Evolutionary conservation across 2,329 filamentous ascomycete species (phyloP).

Genomic region (Hymenoscyphus salicellus): DNA sequence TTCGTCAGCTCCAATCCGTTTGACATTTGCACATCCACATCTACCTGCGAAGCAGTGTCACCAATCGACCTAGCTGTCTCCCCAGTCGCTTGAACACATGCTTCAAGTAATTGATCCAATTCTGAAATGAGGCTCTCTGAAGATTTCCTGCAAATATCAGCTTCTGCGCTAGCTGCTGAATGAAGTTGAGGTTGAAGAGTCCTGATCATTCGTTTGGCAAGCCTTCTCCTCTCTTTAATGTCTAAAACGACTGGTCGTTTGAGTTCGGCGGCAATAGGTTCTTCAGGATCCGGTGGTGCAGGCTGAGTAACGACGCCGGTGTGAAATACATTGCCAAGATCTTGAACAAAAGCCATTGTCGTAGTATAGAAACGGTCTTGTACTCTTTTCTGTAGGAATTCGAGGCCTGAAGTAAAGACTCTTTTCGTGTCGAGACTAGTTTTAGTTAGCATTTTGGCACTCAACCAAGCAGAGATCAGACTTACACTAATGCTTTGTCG

Average conservation of each 20-base stretch:
- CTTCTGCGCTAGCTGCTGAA: conserved; percentile 72
- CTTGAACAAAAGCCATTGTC: conserved; percentile 54
- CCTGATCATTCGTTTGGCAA: conserved; percentile 88
- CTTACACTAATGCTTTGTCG: conserved; percentile 78
- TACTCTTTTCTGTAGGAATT: conserved; percentile 50
- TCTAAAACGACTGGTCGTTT: conserved; percentile 48
- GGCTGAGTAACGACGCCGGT: conserved; percentile 43
- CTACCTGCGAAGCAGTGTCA: conserved; percentile 41
- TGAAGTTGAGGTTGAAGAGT: conserved; percentile 76
- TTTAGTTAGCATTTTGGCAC: conserved; percentile 38
- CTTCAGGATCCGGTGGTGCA: conserved; percentile 18
- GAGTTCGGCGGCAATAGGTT: conserved; percentile 34
- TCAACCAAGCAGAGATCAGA: conserved; percentile 28
- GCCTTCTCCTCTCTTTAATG: conserved; percentile 74
- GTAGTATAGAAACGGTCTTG: conserved; percentile 55
- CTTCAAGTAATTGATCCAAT: conserved; percentile 69
- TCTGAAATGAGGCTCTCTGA: conserved; percentile 69
- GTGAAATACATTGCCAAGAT: conserved; percentile 54
- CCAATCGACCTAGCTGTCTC: conserved; percentile 41
- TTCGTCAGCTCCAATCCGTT: conserved; percentile 19
- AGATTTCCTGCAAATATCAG: conserved; percentile 70
- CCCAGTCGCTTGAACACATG: conserved; percentile 52
- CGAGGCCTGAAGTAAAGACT: conserved; percentile 54
- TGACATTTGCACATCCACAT: conserved; percentile 24
- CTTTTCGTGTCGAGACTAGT: conserved; percentile 60